phyloP scores from a whole-genome alignment of 305 asterid genomes.

The Plantago coronopus region DNA sequence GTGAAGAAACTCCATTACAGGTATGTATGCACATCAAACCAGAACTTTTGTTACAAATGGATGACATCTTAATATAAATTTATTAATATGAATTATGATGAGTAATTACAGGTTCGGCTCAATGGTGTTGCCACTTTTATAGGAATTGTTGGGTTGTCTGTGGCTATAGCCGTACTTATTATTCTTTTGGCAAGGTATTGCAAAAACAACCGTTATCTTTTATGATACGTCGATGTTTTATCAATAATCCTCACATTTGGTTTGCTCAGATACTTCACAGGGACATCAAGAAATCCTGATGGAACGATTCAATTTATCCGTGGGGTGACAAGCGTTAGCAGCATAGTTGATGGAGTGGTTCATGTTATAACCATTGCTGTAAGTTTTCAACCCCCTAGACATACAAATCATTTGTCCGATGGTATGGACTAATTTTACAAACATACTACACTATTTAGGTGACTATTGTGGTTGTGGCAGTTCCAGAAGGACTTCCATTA shows the following conservation, averaged over 20 bases:
- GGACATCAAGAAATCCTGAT: constrained; percentile 61
- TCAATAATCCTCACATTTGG: constrained; percentile 11
- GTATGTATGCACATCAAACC: constrained; percentile 29
- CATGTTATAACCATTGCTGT: constrained; percentile 88
- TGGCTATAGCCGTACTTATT: constrained; percentile 70
- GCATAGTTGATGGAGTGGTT: constrained; percentile 60
- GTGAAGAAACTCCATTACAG: constrained; percentile 99
- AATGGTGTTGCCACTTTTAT: constrained; percentile 95
- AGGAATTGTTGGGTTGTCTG: constrained; percentile 87
- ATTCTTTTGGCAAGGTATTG: constrained; percentile 71
- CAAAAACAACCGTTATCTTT: constrained; percentile 5
- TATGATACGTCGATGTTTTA: constrained; percentile 13
- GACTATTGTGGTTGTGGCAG: constrained; percentile 95
- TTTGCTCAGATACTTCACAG: constrained; percentile 70
- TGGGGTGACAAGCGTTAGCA: constrained; percentile 54
- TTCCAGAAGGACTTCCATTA: constrained; percentile 98
- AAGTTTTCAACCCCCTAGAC: constrained; percentile 39
- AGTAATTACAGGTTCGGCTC: constrained; percentile 72
- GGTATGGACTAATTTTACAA: constrained; percentile 21
- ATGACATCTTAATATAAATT: not conserved
- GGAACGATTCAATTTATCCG: constrained; percentile 73
- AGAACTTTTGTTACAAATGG: constrained; percentile 9
- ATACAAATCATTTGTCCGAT: constrained; percentile 8
- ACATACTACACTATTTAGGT: constrained; percentile 54
- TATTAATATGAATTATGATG: constrained; percentile 27